phyloP scores from a whole-genome alignment of 1,284 basidiomycete species.

The Prillingera fragicola region DNA sequence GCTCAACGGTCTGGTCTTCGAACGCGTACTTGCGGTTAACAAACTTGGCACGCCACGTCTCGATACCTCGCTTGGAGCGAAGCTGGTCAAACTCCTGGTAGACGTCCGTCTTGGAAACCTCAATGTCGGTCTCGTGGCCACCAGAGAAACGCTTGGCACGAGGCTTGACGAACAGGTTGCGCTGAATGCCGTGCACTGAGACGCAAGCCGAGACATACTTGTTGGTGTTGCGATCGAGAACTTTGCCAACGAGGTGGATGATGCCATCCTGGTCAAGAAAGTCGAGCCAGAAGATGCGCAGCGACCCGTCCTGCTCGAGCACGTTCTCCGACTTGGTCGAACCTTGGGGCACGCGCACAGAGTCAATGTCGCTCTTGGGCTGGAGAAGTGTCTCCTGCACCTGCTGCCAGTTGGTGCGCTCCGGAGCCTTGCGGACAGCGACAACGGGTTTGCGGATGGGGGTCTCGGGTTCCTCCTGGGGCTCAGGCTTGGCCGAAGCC shows the following conservation, averaged over 20 bases:
- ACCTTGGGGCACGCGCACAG: conserved; percentile 45
- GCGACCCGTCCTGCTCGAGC: conserved; percentile 62
- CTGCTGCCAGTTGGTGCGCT: conserved; percentile 64
- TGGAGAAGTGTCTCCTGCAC: conserved; percentile 56
- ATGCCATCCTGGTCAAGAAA: conserved; percentile 74
- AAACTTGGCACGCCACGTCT: conserved; percentile 71
- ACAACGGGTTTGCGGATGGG: conserved; percentile 18
- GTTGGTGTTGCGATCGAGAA: conserved; percentile 64
- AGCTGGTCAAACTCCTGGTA: conserved; percentile 79
- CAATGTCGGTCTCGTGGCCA: conserved; percentile 67
- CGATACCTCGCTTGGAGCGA: conserved; percentile 67
- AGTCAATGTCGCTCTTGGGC: conserved; percentile 32
- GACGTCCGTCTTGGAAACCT: conserved; percentile 65
- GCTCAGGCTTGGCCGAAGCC: conserved; percentile 44
- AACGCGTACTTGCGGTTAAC: conserved; percentile 92
- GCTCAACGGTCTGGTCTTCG: conserved; percentile 75
- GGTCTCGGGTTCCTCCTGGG: conserved; percentile 24
- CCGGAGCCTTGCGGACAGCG: conserved; percentile 30
- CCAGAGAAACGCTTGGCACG: conserved; percentile 59
- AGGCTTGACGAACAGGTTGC: conserved; percentile 91
- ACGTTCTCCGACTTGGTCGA: conserved; percentile 49
- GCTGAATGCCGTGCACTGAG: conserved; percentile 75
- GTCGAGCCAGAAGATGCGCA: conserved; percentile 93
- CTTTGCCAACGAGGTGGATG: conserved; percentile 77
- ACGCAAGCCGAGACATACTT: conserved; percentile 84